Conservation (phyloP, 192 early-diverging fungal species). For the Endogone sp. region DNA sequence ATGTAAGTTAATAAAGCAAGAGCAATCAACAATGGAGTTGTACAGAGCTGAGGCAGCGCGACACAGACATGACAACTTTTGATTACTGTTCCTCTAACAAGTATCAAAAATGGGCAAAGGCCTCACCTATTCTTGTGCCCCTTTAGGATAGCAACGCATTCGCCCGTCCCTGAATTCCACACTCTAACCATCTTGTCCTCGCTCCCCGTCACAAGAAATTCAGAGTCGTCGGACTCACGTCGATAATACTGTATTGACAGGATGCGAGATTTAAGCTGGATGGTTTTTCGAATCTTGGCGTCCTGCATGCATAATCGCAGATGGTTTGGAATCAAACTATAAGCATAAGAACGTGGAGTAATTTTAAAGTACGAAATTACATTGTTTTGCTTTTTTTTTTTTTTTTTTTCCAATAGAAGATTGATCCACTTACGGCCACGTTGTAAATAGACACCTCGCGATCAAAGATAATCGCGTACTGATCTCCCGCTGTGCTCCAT, state of each 20-base stretch:
- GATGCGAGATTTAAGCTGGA: conserved; percentile 31
- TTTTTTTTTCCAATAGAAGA: conserved; percentile 26
- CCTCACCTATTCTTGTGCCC: conserved; percentile 35
- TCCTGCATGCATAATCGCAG: conserved; percentile 15
- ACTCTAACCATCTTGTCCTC: conserved; percentile 58
- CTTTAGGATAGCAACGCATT: conserved; percentile 35
- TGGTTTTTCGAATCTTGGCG: conserved; percentile 15
- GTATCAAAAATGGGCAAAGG: too few species aligned
- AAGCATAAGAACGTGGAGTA: neutral
- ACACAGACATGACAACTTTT: conserved; percentile 36
- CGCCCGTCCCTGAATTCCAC: conserved; percentile 39
- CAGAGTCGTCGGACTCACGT: conserved; percentile 30
- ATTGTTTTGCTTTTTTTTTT: conserved; percentile 27
- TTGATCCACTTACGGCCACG: conserved; percentile 44
- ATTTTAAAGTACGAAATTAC: too few species aligned
- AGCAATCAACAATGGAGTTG: too few species aligned
- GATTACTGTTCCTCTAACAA: conserved; percentile 35
- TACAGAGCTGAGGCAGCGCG: too few species aligned
- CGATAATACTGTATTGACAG: conserved; percentile 32
- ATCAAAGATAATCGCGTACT: conserved; percentile 57
- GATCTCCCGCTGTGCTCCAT: conserved; percentile 52
- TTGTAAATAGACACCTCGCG: conserved; percentile 51
- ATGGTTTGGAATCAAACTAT: too few species aligned
- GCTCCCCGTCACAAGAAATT: conserved; percentile 51
- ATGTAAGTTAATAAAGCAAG: conserved; percentile 21